These are phyloP conservation scores for Globisporangium emineosum DNA, from an alignment of 352 stramenopile species.

Conservation along the genomic window DNA sequence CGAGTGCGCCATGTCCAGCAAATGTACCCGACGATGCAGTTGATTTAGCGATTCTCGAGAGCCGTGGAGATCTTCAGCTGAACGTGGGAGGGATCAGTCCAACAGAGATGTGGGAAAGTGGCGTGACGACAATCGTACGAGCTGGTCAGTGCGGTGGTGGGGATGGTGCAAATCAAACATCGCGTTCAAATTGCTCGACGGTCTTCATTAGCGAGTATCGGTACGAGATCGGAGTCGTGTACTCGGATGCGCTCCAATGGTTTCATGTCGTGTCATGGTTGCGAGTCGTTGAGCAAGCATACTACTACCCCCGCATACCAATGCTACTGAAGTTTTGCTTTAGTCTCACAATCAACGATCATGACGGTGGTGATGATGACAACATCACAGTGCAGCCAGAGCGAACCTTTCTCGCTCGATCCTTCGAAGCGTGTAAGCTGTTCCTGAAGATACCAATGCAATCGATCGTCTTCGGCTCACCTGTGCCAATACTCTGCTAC, in stretches of 20 bases:
- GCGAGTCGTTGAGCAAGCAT: constrained; percentile 17
- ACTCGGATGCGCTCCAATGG: constrained; percentile 19
- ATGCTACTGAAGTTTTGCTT: constrained; percentile 13
- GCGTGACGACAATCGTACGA: constrained; percentile 20
- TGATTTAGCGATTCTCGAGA: constrained; percentile 15
- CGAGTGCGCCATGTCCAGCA: neutral
- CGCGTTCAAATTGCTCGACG: constrained; percentile 1
- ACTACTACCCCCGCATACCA: constrained; percentile 14
- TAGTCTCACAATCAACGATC: neutral
- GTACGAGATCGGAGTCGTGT: constrained; percentile 22
- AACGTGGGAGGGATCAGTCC: constrained; percentile 12
- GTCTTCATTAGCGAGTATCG: constrained; percentile 22
- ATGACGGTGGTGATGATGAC: neutral
- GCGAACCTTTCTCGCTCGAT: neutral
- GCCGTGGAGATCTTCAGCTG: constrained; percentile 11
- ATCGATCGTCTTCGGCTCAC: constrained; percentile 17
- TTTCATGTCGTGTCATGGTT: constrained; percentile 26
- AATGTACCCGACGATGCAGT: constrained; percentile 4
- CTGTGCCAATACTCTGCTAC: constrained; percentile 21
- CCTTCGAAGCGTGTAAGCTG: neutral
- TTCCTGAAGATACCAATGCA: constrained; percentile 16
- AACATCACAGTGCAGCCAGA: neutral
- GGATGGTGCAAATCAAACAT: too few relatives aligned
- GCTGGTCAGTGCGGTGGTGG: neutral
- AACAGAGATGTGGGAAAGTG: constrained; percentile 13